A percentile compares a stretch with the other conserved stretches of the same genome.
phyloP scores from a whole-genome alignment of 2,329 filamentous ascomycete genomes.

The Sordariomycetes sp. region DNA sequence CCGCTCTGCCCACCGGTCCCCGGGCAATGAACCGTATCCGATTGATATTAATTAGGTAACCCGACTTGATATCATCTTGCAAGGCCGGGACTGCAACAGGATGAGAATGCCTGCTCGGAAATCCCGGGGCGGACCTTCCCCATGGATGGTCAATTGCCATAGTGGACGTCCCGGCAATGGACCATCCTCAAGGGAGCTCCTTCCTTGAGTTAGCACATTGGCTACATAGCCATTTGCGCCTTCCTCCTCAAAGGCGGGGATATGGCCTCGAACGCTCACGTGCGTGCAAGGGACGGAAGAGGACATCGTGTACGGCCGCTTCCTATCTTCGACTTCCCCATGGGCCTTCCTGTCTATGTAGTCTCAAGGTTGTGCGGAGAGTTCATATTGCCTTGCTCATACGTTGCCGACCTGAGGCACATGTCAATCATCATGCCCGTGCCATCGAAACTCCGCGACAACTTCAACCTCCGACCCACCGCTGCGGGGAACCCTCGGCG shows the following conservation, averaged over 20 bases:
- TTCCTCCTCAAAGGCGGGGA: neutral
- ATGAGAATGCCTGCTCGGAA: no score
- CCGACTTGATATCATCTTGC: no score
- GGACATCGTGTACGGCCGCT: neutral
- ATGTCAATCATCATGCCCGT: neutral
- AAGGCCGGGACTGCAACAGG: no score
- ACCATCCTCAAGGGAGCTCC: neutral
- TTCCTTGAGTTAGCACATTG: neutral
- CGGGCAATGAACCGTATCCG: no score
- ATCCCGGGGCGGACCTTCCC: no score
- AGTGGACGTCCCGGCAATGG: no score
- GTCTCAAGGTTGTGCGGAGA: no score
- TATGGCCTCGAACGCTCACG: neutral
- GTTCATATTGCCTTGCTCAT: neutral
- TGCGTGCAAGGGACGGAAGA: neutral
- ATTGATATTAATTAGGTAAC: no score
- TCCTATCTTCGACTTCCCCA: neutral
- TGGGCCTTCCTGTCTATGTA: neutral
- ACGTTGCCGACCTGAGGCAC: neutral
- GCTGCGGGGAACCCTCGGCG: neutral
- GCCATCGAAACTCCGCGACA: neutral
- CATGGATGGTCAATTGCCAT: no score
- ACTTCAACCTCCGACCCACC: neutral
- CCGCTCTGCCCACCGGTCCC: no score
- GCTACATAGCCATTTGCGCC: neutral